Percentiles rank a stretch among this genome's conserved stretches.
Evolutionary conservation across 1,284 basidiomycete genomes (phyloP).

Genomic region (Naganishia albida): DNA sequence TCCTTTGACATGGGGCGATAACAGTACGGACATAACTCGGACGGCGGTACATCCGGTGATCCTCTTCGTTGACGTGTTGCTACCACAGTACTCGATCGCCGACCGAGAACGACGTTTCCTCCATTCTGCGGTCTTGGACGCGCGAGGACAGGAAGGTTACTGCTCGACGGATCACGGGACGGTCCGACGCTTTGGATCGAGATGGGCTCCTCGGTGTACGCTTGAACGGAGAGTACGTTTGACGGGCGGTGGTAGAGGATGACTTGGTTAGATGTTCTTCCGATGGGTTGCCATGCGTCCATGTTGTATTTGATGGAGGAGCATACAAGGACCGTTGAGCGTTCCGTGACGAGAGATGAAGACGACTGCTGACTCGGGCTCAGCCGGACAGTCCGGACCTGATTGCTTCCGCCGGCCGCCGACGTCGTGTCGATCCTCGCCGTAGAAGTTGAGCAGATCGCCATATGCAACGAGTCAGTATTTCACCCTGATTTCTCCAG

Average conservation of each 20-base stretch:
- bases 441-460: not conserved
- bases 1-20: slow-evolving; percentile 35
- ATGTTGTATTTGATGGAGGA: not conserved
- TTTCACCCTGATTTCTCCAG: not conserved
- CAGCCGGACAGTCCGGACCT: not conserved
- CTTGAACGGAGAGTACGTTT: slow-evolving; percentile 73
- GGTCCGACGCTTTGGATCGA: slow-evolving; percentile 38
- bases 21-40: slow-evolving; percentile 43
- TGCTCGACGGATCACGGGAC: slow-evolving; percentile 20
- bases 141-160: slow-evolving; percentile 10
- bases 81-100: slow-evolving; percentile 60
- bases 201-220: slow-evolving; percentile 45
- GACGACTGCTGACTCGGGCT: slow-evolving; percentile 11
- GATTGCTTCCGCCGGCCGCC: slow-evolving; percentile 20
- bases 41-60: not conserved
- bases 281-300: slow-evolving; percentile 23
- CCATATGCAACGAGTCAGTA: not conserved
- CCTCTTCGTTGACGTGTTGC: not conserved
- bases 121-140: slow-evolving; percentile 1
- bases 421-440: not conserved
- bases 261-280: slow-evolving; percentile 65
- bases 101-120: slow-evolving; percentile 61
- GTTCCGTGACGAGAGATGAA: not conserved
- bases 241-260: slow-evolving; percentile 84
- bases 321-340: not conserved